Conservation (phyloP, 2,329 filamentous ascomycete species). For the Penicillium sp. region DNA sequence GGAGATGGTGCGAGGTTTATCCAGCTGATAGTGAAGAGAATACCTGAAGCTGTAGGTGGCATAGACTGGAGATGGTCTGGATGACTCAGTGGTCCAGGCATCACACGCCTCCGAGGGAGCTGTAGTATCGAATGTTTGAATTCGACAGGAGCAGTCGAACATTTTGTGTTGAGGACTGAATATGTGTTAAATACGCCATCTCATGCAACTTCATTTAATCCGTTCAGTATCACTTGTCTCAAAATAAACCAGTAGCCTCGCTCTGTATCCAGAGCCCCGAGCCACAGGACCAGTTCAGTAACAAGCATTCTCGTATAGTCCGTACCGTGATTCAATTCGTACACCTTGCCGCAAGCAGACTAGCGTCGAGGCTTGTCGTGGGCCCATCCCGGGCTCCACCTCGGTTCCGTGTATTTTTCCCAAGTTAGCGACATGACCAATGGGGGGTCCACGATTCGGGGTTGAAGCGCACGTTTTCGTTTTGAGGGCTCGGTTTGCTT, state of each 20-base stretch:
- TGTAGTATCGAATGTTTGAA: no score
- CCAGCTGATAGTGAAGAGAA: not conserved
- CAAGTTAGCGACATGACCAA: no score
- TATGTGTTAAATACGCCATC: no score
- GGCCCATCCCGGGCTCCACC: not conserved
- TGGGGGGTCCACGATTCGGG: not conserved
- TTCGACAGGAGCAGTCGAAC: no score
- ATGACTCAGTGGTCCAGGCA: not conserved
- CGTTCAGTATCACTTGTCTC: no score
- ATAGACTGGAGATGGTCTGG: not conserved
- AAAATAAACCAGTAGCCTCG: no score
- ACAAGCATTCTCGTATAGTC: not conserved
- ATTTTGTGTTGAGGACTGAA: no score
- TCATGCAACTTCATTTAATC: no score
- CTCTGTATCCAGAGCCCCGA: not conserved
- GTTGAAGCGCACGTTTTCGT: not conserved
- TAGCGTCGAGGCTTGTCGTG: not conserved
- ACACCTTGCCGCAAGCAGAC: not conserved
- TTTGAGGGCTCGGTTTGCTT: not conserved
- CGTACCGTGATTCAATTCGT: not conserved
- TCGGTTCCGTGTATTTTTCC: not conserved
- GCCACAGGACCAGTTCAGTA: no score
- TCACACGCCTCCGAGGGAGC: not conserved
- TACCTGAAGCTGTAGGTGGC: not conserved
- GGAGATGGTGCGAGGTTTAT: not conserved